Evolutionary conservation across 148 eudicot genomes (phyloP), one percentile per base, ranked within the genome.

Genomic region (Bassia scoparia): DNA sequence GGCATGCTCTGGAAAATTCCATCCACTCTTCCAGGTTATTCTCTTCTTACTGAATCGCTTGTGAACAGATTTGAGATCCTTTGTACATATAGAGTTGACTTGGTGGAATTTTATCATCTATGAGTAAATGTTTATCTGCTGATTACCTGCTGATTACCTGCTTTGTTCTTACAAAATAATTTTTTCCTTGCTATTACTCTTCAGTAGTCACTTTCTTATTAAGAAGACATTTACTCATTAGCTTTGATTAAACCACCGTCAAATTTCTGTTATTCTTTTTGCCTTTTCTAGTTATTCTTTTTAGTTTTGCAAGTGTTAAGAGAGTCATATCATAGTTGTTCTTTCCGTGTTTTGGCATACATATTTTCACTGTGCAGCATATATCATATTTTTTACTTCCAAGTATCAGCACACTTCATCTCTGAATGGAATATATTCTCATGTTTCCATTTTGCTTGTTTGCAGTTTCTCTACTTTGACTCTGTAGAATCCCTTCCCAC

Each of bases 1-100:
- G 82, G 95, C 95, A 59, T 89, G 95, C 82, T 89, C 95, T 61
- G 91, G 89, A 60, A 89, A 89, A 80, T 89, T 89, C 75, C 91
- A 89, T 74, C 95, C 95, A 38, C 87, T 89, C 48, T 83, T 81
- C 75, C 95, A 89, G 91, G 95, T 87, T 72, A 49, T 82, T 74
- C 37, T 1, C 56, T 37, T 64, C 33, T n/a, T 16, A 12, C 41
- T 29, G 13, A 56, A 76, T 23, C 0, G 31, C 44, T 82, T 4
- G 9, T 41, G 31, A 43, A 43, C 34, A 7, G 59, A 37, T 16
- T 41, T 20, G n/a, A n/a, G 54, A 23, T 46, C 24, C n/a, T 18
- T 31, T 34, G 14, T 50, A 34, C 53, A 56, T 43, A 12, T 43
- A 15, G 7, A 24, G 33, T n/a, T 43, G 69, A 66, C 31, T 12